A percentile compares a stretch with the other conserved stretches of the same genome.
These are phyloP conservation scores for Solanum hybrid DNA, from an alignment of 305 asterid species.

Conservation along the genomic window DNA sequence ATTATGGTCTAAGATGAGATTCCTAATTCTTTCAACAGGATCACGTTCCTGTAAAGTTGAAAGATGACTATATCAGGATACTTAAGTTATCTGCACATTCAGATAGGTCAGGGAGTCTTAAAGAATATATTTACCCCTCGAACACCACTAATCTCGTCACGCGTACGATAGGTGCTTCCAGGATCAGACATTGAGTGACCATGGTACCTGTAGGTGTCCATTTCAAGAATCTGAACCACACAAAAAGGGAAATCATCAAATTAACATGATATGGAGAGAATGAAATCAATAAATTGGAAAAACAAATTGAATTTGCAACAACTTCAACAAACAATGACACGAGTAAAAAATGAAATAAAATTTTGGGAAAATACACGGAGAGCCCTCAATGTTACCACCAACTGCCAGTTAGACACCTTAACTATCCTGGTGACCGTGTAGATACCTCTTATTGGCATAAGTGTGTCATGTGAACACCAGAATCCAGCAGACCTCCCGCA, in stretches of 20 bases:
- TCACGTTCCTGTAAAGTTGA: conserved; percentile 62
- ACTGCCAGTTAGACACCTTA: not conserved
- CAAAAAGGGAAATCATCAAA: not conserved
- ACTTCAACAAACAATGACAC: not conserved
- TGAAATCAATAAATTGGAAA: not conserved
- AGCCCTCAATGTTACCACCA: not conserved
- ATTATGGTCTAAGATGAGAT: conserved; percentile 60
- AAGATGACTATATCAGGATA: not conserved
- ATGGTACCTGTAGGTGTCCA: conserved; percentile 88
- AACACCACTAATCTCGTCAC: conserved; percentile 71
- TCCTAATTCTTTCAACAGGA: conserved; percentile 77
- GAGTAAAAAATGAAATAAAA: not conserved
- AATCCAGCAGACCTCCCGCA: not conserved
- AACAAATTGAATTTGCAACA: not conserved
- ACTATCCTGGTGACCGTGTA: not conserved
- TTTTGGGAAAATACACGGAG: not conserved
- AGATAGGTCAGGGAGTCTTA: not conserved
- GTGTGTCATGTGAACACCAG: not conserved
- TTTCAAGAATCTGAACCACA: conserved; percentile 66
- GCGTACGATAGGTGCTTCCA: conserved; percentile 86
- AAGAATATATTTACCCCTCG: conserved; percentile 51
- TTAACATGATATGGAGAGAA: not conserved
- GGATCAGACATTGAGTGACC: conserved; percentile 95
- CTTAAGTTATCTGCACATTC: not conserved
- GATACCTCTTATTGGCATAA: not conserved